A percentile compares a stretch with the other conserved stretches of the same genome.
Evolutionary conservation across 2,329 filamentous ascomycete species (phyloP).

Genomic region (Calonectria pseudoreteaudii): DNA sequence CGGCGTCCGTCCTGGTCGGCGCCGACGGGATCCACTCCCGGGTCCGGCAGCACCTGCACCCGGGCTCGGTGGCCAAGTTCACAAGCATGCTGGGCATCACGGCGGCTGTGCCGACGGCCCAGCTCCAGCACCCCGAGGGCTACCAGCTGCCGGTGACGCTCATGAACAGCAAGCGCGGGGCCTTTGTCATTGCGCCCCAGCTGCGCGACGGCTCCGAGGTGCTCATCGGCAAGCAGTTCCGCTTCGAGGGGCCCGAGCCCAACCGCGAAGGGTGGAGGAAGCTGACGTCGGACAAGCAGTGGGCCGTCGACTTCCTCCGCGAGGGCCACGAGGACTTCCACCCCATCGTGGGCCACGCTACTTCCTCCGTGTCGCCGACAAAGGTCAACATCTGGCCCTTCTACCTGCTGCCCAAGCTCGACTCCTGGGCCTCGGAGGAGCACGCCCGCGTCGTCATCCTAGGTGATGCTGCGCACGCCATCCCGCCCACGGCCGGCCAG

Average conservation of each 20-base stretch:
- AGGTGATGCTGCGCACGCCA: slow-evolving; percentile 61
- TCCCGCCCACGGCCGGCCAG: slow-evolving; percentile 60
- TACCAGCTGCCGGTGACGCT: slow-evolving; percentile 58
- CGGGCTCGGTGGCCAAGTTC: slow-evolving; percentile 61
- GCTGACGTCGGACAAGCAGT: slow-evolving; percentile 53
- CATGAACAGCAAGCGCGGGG: slow-evolving; percentile 55
- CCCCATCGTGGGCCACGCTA: slow-evolving; percentile 49
- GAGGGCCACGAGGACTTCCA: slow-evolving; percentile 51
- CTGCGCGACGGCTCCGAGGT: slow-evolving; percentile 60
- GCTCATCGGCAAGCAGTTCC: slow-evolving; percentile 59
- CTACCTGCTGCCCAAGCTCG: slow-evolving; percentile 59
- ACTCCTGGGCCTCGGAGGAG: slow-evolving; percentile 54
- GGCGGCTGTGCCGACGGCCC: slow-evolving; percentile 48
- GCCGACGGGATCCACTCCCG: slow-evolving; percentile 71
- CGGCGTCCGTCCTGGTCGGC: slow-evolving; percentile 62
- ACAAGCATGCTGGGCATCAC: slow-evolving; percentile 58
- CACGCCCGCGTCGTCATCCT: slow-evolving; percentile 55
- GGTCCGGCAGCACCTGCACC: slow-evolving; percentile 63
- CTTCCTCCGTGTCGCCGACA: slow-evolving; percentile 43
- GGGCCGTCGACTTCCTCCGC: slow-evolving; percentile 48
- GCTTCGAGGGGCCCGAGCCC: slow-evolving; percentile 46
- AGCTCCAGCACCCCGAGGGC: slow-evolving; percentile 48
- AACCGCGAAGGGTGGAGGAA: slow-evolving; percentile 57
- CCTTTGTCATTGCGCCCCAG: slow-evolving; percentile 64
- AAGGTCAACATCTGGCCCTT: slow-evolving; percentile 62